Evolutionary conservation across 768 basidiomycete species (phyloP).

Genomic region (Agrocybe praecox): DNA sequence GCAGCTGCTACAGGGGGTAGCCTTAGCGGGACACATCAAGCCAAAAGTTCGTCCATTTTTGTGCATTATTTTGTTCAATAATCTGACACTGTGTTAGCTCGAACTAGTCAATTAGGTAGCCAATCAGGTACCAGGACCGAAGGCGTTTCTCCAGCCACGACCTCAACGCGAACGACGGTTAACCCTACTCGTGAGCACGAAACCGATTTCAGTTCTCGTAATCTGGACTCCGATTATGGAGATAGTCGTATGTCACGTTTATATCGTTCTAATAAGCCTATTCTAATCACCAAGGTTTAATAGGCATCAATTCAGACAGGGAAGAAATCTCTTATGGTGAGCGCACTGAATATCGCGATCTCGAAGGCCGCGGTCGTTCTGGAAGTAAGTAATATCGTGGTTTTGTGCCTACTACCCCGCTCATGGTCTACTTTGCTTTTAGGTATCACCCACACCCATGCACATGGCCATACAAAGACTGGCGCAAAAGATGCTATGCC

Average conservation of each 20-base stretch:
- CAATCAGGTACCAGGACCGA: neutral
- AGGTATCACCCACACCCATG: slow-evolving; percentile 5
- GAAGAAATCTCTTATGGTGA: neutral
- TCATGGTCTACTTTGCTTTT: too few relatives aligned
- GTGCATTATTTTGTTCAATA: neutral
- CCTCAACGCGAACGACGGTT: neutral
- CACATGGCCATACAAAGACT: slow-evolving; percentile 9
- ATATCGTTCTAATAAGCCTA: neutral
- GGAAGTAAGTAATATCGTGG: too few relatives aligned
- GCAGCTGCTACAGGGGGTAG: slow-evolving; percentile 13
- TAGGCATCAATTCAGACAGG: neutral
- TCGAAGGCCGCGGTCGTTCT: neutral
- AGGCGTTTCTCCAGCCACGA: neutral
- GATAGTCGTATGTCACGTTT: neutral
- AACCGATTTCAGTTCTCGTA: neutral
- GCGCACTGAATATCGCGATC: neutral
- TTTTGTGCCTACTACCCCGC: too few relatives aligned
- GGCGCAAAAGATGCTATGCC: slow-evolving; percentile 12
- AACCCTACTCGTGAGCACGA: neutral
- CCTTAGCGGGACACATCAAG: slow-evolving; percentile 7
- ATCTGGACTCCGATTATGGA: neutral
- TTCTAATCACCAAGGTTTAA: neutral
- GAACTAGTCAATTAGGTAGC: neutral
- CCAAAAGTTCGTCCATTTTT: neutral
- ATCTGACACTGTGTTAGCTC: neutral